Conservation (phyloP, 495 filamentous ascomycete genomes). For the Glonium stellatum region DNA sequence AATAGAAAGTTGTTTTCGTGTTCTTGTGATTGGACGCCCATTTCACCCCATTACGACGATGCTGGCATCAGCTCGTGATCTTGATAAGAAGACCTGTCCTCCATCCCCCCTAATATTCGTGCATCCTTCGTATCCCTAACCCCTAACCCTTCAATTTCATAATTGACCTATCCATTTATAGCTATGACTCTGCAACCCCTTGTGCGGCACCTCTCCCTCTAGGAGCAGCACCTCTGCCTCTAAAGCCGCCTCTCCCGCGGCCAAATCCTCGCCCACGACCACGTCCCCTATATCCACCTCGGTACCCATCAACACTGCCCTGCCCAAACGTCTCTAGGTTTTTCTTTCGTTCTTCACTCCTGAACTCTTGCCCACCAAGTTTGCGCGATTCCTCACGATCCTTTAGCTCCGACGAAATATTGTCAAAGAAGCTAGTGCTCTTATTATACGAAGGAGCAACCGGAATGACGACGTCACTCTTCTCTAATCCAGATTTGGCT, state of each 20-base stretch:
- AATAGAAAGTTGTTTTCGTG: too few species aligned
- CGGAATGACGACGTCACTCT: slow-evolving; percentile 38
- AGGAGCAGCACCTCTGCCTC: slow-evolving; percentile 40
- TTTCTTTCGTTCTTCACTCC: slow-evolving; percentile 84
- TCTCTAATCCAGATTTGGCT: slow-evolving; percentile 12
- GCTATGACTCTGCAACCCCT: background rate
- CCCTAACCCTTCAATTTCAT: background rate
- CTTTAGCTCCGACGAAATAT: slow-evolving; percentile 87
- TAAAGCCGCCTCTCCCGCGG: slow-evolving; percentile 51
- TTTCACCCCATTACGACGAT: background rate
- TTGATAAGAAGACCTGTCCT: background rate
- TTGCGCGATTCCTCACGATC: slow-evolving; percentile 72
- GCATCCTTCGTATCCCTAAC: background rate
- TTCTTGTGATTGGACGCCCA: too few species aligned
- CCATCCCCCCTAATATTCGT: background rate
- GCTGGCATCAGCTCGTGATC: background rate
- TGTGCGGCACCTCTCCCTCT: slow-evolving; percentile 14
- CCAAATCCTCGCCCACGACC: slow-evolving; percentile 42
- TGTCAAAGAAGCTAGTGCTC: slow-evolving; percentile 85
- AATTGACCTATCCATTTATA: background rate
- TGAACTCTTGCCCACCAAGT: slow-evolving; percentile 80
- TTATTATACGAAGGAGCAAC: slow-evolving; percentile 68
- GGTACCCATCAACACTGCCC: slow-evolving; percentile 85
- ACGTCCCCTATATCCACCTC: slow-evolving; percentile 55
- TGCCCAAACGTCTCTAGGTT: slow-evolving; percentile 99